Evolutionary conservation across 306 rosid genomes (phyloP), one percentile per base, ranked within the genome.

Genomic region (Hylodesmum podocarpum): DNA sequence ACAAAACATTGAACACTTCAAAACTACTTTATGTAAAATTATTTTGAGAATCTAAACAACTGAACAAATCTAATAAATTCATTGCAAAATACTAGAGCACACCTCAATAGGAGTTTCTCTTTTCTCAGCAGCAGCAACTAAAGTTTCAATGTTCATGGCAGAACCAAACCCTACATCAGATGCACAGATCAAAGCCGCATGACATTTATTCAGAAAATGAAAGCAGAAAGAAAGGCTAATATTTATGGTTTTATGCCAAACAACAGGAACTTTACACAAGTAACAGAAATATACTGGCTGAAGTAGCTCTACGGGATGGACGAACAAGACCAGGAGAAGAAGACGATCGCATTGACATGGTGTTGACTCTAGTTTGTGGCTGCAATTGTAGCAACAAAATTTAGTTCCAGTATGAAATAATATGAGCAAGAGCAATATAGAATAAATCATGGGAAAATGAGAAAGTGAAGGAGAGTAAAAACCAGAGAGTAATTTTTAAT

Each of bases 101-200:
- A 96, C 99, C 99, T 96, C 99, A 66, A 93, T 81, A 9, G 93
- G 94, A 85, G 94, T 87, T 44, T 91, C 98, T 86, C 98, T 87
- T 85, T 96, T 96, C 90, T 92, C 98, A 69, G 99, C 99, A 37
- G 99, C 99, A 53, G 97, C 96, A 67, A 91, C 96, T 70, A 91
- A 87, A 7, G 99, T 96, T 78, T 93, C 99, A 65, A 96, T 96
- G 85, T 89, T 96, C 89, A 96, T 86, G 77, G 98, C 97, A 76
- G 99, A 89, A 59, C 99, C 99, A 86, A 96, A 96, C 84, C 90
- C 99, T 96, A 85, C 49, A 66, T 28, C 57, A 80, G 68, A 80
- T 54, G 14, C 54, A 75, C 62, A 77, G 57, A 78, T 29, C 61
- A 54, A 50, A 51, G 40, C 27, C 63, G 58, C 46, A 31, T 3